Percentiles rank a stretch among this genome's conserved stretches.
Evolutionary conservation across 2,329 filamentous ascomycete species (phyloP).

Genomic region (Colletotrichum sp.): DNA sequence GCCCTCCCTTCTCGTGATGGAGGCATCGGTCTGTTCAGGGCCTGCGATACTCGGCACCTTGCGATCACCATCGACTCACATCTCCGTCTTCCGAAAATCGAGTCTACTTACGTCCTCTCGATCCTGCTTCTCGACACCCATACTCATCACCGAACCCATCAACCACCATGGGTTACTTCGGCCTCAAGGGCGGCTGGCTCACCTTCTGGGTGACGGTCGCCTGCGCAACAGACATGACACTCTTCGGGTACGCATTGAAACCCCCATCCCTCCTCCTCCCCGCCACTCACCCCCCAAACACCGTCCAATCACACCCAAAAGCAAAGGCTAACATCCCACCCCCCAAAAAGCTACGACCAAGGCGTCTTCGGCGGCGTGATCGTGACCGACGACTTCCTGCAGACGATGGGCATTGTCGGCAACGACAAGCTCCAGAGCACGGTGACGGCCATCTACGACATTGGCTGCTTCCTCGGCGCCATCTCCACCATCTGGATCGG

Average conservation of each 20-base stretch:
- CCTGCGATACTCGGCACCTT: neutral
- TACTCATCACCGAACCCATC: neutral
- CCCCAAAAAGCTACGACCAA: constrained; percentile 45
- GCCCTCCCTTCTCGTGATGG: neutral
- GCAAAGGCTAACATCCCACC: neutral
- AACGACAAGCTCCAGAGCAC: constrained; percentile 43
- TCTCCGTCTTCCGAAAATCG: neutral
- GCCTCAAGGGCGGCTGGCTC: constrained; percentile 17
- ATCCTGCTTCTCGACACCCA: neutral
- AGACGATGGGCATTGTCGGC: constrained; percentile 46
- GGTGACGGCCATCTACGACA: constrained; percentile 62
- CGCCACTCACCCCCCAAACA: neutral
- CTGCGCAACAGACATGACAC: constrained; percentile 29
- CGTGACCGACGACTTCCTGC: constrained; percentile 47
- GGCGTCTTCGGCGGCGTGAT: constrained; percentile 55
- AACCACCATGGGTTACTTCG: constrained; percentile 15
- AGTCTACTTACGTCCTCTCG: neutral
- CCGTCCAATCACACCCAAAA: neutral
- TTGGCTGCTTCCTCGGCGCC: constrained; percentile 63
- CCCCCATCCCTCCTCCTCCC: neutral
- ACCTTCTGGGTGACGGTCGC: constrained; percentile 21
- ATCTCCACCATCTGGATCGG: constrained; percentile 36
- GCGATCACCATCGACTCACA: neutral
- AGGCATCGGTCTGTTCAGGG: neutral
- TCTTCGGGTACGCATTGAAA: constrained; percentile 25